Evolutionary conservation across 2,329 filamentous ascomycete genomes (phyloP).

Genomic region (Epichloe brachyelytri): DNA sequence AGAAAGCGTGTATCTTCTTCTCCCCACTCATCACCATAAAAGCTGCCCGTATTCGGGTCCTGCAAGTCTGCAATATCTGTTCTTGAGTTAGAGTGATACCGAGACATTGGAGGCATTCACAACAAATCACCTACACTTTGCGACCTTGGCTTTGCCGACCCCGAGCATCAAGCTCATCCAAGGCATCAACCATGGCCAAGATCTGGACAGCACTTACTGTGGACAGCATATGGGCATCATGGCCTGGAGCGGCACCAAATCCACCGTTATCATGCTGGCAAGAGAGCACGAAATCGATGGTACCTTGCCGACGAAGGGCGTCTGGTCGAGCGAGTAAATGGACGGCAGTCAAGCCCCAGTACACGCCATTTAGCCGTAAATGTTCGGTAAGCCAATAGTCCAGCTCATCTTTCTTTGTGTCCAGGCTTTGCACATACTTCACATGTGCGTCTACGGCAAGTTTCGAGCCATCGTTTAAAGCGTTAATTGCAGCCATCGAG

Average conservation of each 20-base stretch:
- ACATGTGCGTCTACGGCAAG: conserved; percentile 56
- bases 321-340: conserved; percentile 73
- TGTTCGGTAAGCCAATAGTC: conserved; percentile 98
- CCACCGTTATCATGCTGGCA: conserved; percentile 82
- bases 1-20: conserved; percentile 92
- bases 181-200: conserved; percentile 70
- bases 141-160: conserved; percentile 54
- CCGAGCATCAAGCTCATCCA: conserved; percentile 66
- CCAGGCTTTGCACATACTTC: conserved; percentile 82
- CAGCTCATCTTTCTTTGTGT: conserved; percentile 84
- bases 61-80: conserved; percentile 71
- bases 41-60: conserved; percentile 68
- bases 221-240: conserved; percentile 93
- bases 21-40: conserved; percentile 91
- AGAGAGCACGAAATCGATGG: conserved; percentile 89
- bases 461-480: conserved; percentile 25
- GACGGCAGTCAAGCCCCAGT: conserved; percentile 87
- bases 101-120: conserved; percentile 5
- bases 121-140: conserved; percentile 51
- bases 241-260: conserved; percentile 85
- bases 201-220: conserved; percentile 94
- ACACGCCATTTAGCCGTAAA: conserved; percentile 85
- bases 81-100: conserved; percentile 6
- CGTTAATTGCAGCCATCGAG: conserved; percentile 17
- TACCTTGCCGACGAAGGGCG: conserved; percentile 64